These are phyloP conservation scores for Scheffersomyces illinoinensis DNA, from an alignment of 1,139 yeast genomes.

Conservation along the genomic window DNA sequence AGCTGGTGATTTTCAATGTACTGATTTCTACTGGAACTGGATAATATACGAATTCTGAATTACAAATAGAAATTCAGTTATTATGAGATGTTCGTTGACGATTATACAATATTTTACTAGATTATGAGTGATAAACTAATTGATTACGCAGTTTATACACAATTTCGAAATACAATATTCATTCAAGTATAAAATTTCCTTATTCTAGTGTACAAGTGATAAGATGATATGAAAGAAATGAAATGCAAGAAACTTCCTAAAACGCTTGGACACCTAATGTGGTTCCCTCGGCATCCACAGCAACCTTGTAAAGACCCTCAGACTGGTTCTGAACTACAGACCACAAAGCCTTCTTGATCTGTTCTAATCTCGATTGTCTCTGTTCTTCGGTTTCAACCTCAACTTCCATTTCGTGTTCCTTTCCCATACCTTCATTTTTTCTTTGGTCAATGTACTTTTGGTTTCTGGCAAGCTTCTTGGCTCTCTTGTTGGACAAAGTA, in stretches of 20 bases:
- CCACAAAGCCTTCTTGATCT: conserved; percentile 69
- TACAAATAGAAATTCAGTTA: no score
- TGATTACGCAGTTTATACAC: background rate
- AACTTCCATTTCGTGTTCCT: conserved; percentile 49
- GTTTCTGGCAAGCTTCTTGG: conserved; percentile 80
- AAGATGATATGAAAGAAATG: background rate
- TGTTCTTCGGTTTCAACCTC: conserved; percentile 34
- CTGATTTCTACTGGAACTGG: no score
- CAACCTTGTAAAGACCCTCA: conserved; percentile 41
- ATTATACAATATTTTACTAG: background rate
- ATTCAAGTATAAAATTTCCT: conserved; percentile 15
- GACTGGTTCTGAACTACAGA: conserved; percentile 57
- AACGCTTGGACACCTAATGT: conserved; percentile 74
- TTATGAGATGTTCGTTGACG: no score
- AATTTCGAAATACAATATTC: background rate
- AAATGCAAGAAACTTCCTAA: conserved; percentile 14
- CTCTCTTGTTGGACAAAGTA: conserved; percentile 76
- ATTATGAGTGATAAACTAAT: background rate
- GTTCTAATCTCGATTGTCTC: conserved; percentile 38
- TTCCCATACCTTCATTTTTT: conserved; percentile 45
- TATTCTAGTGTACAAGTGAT: background rate
- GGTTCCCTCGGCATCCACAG: conserved; percentile 69
- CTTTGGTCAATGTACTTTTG: conserved; percentile 65
- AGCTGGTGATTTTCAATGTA: background rate
- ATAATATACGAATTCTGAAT: no score